Conservation (phyloP, 2,329 filamentous ascomycete genomes). For the Fusarium proliferatum region DNA sequence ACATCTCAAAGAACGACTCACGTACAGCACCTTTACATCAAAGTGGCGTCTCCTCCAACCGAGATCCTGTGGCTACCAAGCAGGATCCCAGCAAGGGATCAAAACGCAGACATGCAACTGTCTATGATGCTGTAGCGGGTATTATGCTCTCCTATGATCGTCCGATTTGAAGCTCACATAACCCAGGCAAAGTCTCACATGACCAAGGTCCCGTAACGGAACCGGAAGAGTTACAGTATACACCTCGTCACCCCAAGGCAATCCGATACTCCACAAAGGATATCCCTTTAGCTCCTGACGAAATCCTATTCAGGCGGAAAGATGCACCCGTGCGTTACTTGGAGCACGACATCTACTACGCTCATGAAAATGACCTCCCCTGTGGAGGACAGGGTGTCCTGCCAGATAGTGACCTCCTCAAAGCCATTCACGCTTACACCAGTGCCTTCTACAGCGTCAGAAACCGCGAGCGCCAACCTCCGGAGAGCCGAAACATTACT, state of each 20-base stretch:
- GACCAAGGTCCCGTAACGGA: slow-evolving; percentile 38
- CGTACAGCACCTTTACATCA: slow-evolving; percentile 18
- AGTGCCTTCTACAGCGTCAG: slow-evolving; percentile 71
- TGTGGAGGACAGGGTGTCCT: slow-evolving; percentile 61
- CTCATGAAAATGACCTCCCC: slow-evolving; percentile 66
- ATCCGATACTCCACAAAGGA: slow-evolving; percentile 45
- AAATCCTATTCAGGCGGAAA: slow-evolving; percentile 74
- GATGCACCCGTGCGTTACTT: slow-evolving; percentile 74
- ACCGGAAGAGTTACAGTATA: slow-evolving; percentile 30
- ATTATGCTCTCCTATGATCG: slow-evolving; percentile 25
- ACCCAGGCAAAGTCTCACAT: slow-evolving; percentile 48
- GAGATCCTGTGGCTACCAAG: slow-evolving; percentile 16
- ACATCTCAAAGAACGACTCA: slow-evolving; percentile 5
- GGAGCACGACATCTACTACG: slow-evolving; percentile 78
- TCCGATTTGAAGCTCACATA: slow-evolving; percentile 39
- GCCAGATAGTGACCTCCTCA: slow-evolving; percentile 76
- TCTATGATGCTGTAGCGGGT: slow-evolving; percentile 82
- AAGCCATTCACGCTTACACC: slow-evolving; percentile 74
- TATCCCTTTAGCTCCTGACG: slow-evolving; percentile 69
- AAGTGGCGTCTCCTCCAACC: slow-evolving; percentile 11
- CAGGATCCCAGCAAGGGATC: slow-evolving; percentile 19
- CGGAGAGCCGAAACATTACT: slow-evolving; percentile 52
- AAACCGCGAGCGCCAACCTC: slow-evolving; percentile 35
- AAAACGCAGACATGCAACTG: slow-evolving; percentile 58
- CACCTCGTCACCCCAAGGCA: slow-evolving; percentile 26